These are phyloP conservation scores for Microdochium trichocladiopsis DNA, from an alignment of 2,329 filamentous ascomycete species.

Conservation along the genomic window DNA sequence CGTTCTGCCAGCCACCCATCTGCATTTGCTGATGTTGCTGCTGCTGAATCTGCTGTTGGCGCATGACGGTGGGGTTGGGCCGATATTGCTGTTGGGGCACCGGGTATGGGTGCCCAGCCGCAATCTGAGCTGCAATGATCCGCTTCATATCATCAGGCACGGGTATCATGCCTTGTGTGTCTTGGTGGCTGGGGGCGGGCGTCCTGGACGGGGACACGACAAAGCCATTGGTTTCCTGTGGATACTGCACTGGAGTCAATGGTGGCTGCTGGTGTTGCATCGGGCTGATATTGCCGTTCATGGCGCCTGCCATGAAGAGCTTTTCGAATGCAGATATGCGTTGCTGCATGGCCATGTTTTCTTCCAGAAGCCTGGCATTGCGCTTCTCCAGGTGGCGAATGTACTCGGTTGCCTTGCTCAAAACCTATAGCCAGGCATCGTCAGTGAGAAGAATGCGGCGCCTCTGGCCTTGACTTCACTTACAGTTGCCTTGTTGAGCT, in stretches of 20 bases:
- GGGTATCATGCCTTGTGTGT: conserved; percentile 53
- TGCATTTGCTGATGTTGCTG: conserved; percentile 41
- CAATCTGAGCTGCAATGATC: conserved; percentile 50
- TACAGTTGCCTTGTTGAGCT: conserved; percentile 94
- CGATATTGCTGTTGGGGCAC: conserved; percentile 30
- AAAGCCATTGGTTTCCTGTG: conserved; percentile 32
- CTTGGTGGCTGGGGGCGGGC: conserved; percentile 28
- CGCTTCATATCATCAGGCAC: conserved; percentile 62
- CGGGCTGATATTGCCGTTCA: conserved; percentile 50
- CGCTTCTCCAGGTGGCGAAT: conserved; percentile 90
- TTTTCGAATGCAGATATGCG: conserved; percentile 72
- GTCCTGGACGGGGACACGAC: conserved; percentile 32
- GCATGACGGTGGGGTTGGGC: conserved; percentile 35
- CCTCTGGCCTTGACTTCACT: conserved; percentile 4
- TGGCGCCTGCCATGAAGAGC: conserved; percentile 71
- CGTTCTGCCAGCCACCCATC: conserved; percentile 45
- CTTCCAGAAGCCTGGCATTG: conserved; percentile 73
- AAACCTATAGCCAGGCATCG: conserved; percentile 39
- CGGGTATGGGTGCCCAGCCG: conserved; percentile 44
- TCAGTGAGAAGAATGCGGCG: conserved; percentile 8
- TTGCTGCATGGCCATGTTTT: conserved; percentile 72
- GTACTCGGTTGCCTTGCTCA: conserved; percentile 94
- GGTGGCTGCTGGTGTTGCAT: conserved; percentile 41
- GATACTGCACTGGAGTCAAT: conserved; percentile 41
- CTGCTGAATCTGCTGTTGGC: conserved; percentile 51